Conservation (phyloP, 2,329 filamentous ascomycete species). For the Pseudogymnoascus sp. region DNA sequence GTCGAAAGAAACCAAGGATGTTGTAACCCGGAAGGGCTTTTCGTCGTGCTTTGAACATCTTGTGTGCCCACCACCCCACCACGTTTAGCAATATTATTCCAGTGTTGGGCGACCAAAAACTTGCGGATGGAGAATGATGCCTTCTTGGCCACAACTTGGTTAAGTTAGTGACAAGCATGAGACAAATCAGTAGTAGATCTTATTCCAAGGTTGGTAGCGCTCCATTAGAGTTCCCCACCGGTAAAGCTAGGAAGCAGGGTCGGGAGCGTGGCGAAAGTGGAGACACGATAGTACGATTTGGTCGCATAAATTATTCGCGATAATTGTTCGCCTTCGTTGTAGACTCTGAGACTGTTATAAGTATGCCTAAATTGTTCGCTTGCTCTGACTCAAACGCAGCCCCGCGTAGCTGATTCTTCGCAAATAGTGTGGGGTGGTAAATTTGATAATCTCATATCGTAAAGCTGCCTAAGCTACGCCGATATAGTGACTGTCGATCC, state of each 20-base stretch:
- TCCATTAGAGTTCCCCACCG: not conserved
- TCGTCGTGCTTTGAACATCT: not conserved
- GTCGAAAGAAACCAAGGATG: not conserved
- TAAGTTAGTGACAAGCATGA: not conserved
- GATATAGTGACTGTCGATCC: not conserved
- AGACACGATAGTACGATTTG: not conserved
- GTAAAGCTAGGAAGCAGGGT: not conserved
- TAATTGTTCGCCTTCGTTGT: not conserved
- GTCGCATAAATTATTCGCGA: not conserved
- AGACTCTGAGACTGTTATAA: not conserved
- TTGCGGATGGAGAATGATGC: not conserved
- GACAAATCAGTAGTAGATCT: not conserved
- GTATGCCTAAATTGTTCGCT: not conserved
- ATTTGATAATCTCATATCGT: not conserved
- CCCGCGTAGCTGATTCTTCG: no score
- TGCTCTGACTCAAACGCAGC: no score
- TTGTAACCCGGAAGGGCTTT: not conserved
- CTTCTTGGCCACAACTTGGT: not conserved
- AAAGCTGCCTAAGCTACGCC: not conserved
- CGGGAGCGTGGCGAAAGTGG: not conserved
- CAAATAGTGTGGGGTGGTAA: not conserved
- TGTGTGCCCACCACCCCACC: not conserved
- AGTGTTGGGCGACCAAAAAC: not conserved
- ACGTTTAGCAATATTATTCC: not conserved
- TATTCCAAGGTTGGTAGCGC: not conserved